A percentile compares a stretch with the other conserved stretches of the same genome.
These are phyloP conservation scores for Obelidium mucronatum DNA, from an alignment of 192 early-diverging fungal species.

Conservation along the genomic window DNA sequence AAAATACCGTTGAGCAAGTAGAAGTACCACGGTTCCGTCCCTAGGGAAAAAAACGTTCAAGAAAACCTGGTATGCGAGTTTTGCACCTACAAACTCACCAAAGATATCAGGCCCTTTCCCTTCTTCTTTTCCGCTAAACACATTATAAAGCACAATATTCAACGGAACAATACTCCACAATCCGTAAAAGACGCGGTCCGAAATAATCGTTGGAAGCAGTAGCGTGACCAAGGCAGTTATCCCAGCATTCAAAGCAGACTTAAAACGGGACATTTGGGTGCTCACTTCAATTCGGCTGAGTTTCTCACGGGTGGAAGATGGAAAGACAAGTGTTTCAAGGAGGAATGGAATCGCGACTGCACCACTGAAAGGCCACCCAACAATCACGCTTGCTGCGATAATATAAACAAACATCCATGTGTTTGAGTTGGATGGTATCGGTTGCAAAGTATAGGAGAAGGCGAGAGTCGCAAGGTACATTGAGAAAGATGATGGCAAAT, in stretches of 20 bases:
- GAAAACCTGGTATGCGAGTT: not conserved
- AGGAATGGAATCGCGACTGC: slow-evolving; percentile 80
- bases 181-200: slow-evolving; percentile 85
- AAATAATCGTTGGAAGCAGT: slow-evolving; percentile 65
- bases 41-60: not conserved
- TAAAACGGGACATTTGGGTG: not conserved
- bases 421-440: slow-evolving; percentile 55
- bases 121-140: slow-evolving; percentile 66
- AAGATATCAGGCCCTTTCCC: slow-evolving; percentile 77
- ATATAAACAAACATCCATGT: slow-evolving; percentile 66
- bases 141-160: slow-evolving; percentile 94
- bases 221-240: not conserved
- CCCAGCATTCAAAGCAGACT: not conserved
- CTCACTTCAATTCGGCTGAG: no score
- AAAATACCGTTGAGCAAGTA: slow-evolving; percentile 90
- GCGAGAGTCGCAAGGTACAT: slow-evolving; percentile 88
- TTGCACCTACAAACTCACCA: slow-evolving; percentile 38
- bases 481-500: slow-evolving; percentile 90
- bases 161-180: slow-evolving; percentile 73
- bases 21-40: slow-evolving; percentile 92
- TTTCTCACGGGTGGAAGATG: slow-evolving; percentile 10
- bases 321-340: slow-evolving; percentile 71
- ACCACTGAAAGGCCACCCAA: slow-evolving; percentile 88
- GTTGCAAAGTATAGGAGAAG: slow-evolving; percentile 68
- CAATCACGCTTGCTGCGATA: slow-evolving; percentile 67